Percentiles rank a stretch among this genome's conserved stretches.
phyloP scores from a whole-genome alignment of 148 eudicot genomes.

The Dianthus caryophyllus region DNA sequence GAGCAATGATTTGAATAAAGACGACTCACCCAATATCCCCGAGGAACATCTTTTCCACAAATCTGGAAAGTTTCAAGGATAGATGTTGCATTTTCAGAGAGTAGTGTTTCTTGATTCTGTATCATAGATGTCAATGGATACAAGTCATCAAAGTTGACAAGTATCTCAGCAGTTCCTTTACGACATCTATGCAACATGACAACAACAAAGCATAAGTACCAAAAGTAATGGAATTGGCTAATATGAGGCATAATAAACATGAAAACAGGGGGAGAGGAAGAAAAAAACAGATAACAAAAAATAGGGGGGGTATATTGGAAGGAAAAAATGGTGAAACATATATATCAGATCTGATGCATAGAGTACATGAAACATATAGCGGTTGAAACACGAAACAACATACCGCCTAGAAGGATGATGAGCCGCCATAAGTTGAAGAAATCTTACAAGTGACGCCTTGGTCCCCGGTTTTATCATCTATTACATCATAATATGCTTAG shows the following conservation, averaged over 20 bases:
- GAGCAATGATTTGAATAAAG: neutral
- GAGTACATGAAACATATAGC: neutral
- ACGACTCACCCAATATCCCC: constrained; percentile 81
- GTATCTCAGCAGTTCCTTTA: constrained; percentile 88
- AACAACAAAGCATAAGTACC: constrained; percentile 8
- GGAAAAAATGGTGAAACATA: neutral
- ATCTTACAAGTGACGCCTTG: constrained; percentile 65
- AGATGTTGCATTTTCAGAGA: constrained; percentile 34
- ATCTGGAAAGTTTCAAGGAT: constrained; percentile 46
- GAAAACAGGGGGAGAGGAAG: neutral
- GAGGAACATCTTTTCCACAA: constrained; percentile 94
- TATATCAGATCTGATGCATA: neutral
- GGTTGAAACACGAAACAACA: neutral
- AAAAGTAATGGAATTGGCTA: neutral
- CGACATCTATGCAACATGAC: constrained; percentile 60
- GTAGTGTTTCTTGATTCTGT: constrained; percentile 34
- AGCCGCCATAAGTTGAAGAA: constrained; percentile 81
- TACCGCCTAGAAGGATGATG: constrained; percentile 97
- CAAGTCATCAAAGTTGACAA: constrained; percentile 73
- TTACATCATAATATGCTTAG: constrained; percentile 16
- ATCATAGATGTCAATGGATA: constrained; percentile 46
- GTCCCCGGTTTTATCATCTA: constrained; percentile 88
- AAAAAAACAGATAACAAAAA: neutral
- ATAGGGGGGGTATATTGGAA: neutral
- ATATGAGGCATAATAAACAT: neutral